Base-by-base conservation (phyloP, 345 rosid species). In the Cardamine resedifolia region DNA sequence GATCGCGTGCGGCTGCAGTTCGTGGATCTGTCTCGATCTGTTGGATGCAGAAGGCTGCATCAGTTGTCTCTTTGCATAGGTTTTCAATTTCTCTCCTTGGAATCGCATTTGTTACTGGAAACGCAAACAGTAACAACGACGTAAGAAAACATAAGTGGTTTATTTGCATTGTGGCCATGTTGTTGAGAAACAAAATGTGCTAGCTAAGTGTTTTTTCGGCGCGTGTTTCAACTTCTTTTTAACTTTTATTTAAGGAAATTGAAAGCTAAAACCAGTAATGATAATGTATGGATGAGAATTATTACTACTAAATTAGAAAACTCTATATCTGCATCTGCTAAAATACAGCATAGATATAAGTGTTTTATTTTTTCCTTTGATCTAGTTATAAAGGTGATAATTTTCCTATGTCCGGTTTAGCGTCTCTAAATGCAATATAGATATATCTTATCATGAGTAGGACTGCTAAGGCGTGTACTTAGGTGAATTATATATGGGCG, bases 41-140 rank as follows among this genome's bases (percentile, higher is more conserved):
- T 3, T 7, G 6, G 14, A 16, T 2, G 38, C 74, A 70, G 26
- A 58, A 48, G 26, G 45, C 5, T 1, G 23, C 7, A 5, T 70
- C 51, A 23, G 23, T 18, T 1, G 43, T 59, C 63, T 48, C 21
- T 26, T 1, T 71, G 68, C 75, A 71, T 9, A 71, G 9, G 2
- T 36, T 39, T 9, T 49, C n/a, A 10, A 71, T 7, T 4, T 49
- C 68, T 31, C 5, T 14, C 12, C 3, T 12, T 16, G 68, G 28
- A 50, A 60, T 24, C 7, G 75, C 68, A 44, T 71, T 71, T 71
- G 75, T 18, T 36, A 27, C 10, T 7, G 30, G 15, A 45, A 69
- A 69, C 21, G 26, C 11, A 0, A 47, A 5, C 14, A 57, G 10
- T 1, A 58, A 24, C 31, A 51, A 51, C 5, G 33, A 24, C 18